A percentile compares a stretch with the other conserved stretches of the same genome.
phyloP scores from a whole-genome alignment of 2,329 filamentous ascomycete genomes.

The Nannizziopsis arthrosporioides region DNA sequence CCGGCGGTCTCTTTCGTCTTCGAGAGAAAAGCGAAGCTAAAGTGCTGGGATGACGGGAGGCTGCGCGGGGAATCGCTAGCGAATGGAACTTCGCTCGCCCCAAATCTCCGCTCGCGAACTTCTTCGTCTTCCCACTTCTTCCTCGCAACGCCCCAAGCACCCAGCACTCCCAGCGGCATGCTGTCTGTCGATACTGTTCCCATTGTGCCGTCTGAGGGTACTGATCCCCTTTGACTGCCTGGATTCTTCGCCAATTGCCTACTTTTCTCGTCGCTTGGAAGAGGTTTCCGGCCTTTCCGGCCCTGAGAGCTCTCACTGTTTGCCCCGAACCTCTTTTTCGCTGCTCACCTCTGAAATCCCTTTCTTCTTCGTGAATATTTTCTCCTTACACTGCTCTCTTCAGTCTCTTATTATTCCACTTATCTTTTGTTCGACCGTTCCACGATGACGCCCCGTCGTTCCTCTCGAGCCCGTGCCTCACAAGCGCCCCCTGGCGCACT shows the following conservation, averaged over 20 bases:
- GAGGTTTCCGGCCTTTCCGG: slow-evolving; percentile 9
- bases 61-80: slow-evolving; percentile 14
- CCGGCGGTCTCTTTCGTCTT: too few species aligned
- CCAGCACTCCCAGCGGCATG: slow-evolving; percentile 11
- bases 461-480: slow-evolving; percentile 68
- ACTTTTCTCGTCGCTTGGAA: slow-evolving; percentile 10
- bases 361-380: slow-evolving; percentile 12
- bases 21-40: too few species aligned
- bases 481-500: slow-evolving; percentile 55
- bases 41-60: slow-evolving; percentile 3
- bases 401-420: background rate
- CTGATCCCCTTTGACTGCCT: slow-evolving; percentile 15
- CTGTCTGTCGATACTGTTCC: slow-evolving; percentile 20
- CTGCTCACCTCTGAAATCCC: slow-evolving; percentile 11
- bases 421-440: slow-evolving; percentile 7
- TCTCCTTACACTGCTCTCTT: background rate
- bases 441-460: slow-evolving; percentile 65
- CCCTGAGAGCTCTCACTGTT: slow-evolving; percentile 14
- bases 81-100: slow-evolving; percentile 10
- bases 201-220: slow-evolving; percentile 9
- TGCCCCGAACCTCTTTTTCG: slow-evolving; percentile 9
- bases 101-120: slow-evolving; percentile 17
- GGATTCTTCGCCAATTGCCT: slow-evolving; percentile 17
- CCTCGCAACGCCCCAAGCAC: slow-evolving; percentile 15
- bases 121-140: slow-evolving; percentile 21